Evolutionary conservation across 352 stramenopile species (phyloP).

Genomic region (Phytophthora quininea): DNA sequence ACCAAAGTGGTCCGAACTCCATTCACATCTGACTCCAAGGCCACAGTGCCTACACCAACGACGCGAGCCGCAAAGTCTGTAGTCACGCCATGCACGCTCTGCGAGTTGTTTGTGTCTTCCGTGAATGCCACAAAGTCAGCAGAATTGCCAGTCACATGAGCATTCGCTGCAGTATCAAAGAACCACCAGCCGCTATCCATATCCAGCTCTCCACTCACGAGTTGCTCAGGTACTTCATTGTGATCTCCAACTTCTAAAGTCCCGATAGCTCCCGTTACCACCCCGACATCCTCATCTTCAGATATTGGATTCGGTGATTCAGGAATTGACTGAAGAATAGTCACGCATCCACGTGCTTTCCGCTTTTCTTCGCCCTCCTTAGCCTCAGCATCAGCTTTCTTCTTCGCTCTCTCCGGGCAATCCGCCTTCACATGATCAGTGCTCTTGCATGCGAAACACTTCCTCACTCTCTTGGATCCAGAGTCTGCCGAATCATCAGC

Average conservation of each 20-base stretch:
- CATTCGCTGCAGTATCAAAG: not conserved
- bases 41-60: not conserved
- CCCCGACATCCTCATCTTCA: not conserved
- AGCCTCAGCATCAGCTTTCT: constrained; percentile 2
- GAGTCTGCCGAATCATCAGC: not conserved
- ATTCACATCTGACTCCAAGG: not conserved
- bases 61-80: constrained; percentile 1
- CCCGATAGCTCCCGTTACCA: not conserved
- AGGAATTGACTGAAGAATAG: too few species aligned
- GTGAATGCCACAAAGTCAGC: not conserved
- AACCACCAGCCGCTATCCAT: too few species aligned
- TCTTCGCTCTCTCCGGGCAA: constrained; percentile 7
- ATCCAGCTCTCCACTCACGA: too few species aligned
- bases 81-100: not conserved
- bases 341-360: too few species aligned
- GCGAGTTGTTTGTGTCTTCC: not conserved
- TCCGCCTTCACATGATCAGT: constrained; percentile 4
- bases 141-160: not conserved
- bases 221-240: too few species aligned
- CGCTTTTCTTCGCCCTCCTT: too few species aligned
- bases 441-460: too few species aligned
- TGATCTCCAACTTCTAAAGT: not conserved
- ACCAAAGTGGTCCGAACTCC: not conserved
- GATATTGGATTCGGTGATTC: constrained; percentile 10
- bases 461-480: constrained; percentile 1